phyloP scores from a whole-genome alignment of 805 yeast species.

The Cephaloascus albidus region DNA sequence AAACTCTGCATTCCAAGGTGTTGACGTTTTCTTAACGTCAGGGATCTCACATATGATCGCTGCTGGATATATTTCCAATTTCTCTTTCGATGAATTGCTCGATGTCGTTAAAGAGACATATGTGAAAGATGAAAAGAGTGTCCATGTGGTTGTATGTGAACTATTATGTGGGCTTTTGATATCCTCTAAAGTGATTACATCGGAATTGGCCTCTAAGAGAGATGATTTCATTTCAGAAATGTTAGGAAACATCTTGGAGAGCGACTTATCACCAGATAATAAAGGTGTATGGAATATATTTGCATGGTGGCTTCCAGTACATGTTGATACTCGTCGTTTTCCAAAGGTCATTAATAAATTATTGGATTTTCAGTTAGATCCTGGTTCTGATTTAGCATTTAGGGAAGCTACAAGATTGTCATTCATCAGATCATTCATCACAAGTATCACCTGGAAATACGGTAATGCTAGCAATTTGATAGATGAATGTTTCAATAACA shows the following conservation, averaged over 20 bases:
- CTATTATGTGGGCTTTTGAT: constrained; percentile 54
- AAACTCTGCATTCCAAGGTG: constrained; percentile 55
- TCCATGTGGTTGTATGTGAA: constrained; percentile 72
- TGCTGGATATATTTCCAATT: constrained; percentile 27
- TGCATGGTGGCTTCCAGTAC: constrained; percentile 64
- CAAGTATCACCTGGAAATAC: constrained; percentile 45
- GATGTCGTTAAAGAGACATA: constrained; percentile 40
- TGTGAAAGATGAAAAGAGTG: constrained; percentile 58
- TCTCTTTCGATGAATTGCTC: constrained; percentile 44
- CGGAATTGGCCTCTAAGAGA: constrained; percentile 20
- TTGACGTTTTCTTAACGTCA: constrained; percentile 49
- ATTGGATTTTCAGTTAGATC: constrained; percentile 35
- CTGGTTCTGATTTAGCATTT: constrained; percentile 52
- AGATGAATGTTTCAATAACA: constrained; percentile 32
- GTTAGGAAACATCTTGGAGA: constrained; percentile 34
- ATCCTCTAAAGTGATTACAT: constrained; percentile 33
- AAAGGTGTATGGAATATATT: constrained; percentile 67
- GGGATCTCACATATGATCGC: constrained; percentile 40
- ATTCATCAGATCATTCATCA: constrained; percentile 41
- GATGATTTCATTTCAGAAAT: constrained; percentile 38
- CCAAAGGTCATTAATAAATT: constrained; percentile 39
- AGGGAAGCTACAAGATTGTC: constrained; percentile 52
- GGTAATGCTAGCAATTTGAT: constrained; percentile 37
- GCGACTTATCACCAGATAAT: constrained; percentile 67
- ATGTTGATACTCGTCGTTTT: constrained; percentile 59